Evolutionary conservation across 805 yeast species (phyloP).

Genomic region (Starmera dryadoides): DNA sequence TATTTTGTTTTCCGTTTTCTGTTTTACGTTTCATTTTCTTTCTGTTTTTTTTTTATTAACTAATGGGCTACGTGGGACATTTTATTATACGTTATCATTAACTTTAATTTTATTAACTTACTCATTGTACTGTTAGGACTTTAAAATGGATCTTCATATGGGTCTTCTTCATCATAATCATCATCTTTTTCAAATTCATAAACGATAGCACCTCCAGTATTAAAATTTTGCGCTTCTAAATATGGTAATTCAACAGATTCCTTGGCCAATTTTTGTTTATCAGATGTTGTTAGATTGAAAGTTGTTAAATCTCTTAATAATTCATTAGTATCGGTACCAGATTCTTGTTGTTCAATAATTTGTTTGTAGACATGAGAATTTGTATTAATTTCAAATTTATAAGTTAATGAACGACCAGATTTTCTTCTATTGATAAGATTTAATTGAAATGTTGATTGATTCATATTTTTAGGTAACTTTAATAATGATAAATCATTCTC

Average conservation of each 20-base stretch:
- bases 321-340: conserved; percentile 38
- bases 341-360: conserved; percentile 17
- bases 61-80: too few species aligned
- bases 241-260: conserved; percentile 90
- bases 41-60: too few species aligned
- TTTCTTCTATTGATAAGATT: conserved; percentile 65
- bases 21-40: too few species aligned
- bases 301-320: conserved; percentile 74
- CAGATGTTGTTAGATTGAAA: conserved; percentile 72
- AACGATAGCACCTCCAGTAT: conserved; percentile 88
- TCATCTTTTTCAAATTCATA: conserved; percentile 95
- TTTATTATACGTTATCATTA: too few species aligned
- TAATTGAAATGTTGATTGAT: conserved; percentile 38
- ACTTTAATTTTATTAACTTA: too few species aligned
- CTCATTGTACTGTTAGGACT: too few species aligned
- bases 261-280: conserved; percentile 67
- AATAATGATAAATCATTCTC: conserved; percentile 32
- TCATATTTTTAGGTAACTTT: conserved; percentile 44
- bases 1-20: too few species aligned
- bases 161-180: conserved; percentile 97
- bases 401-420: conserved; percentile 71
- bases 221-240: conserved; percentile 76
- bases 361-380: conserved; percentile 32
- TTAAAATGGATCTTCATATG: conserved; percentile 91
- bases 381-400: conserved; percentile 47